Base-by-base conservation (phyloP, 2,329 filamentous ascomycete genomes). In the Penicillium sumatraense region DNA sequence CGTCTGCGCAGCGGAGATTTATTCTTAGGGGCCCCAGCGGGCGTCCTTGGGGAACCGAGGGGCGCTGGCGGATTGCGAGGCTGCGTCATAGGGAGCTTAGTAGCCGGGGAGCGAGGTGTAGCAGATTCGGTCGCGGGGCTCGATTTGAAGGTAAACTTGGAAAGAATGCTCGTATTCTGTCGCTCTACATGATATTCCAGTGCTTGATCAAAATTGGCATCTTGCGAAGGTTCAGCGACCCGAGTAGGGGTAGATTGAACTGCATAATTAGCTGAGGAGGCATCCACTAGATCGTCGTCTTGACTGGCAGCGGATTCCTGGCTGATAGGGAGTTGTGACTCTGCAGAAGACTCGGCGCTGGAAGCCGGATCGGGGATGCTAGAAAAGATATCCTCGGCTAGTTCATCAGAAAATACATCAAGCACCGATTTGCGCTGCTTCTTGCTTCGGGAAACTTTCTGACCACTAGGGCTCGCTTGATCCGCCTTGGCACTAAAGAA, bases 381-480 rank as follows among this genome's bases (percentile, higher is more conserved):
- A 3, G 77, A 68, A 72, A 82, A 79, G 7, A 78, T 78, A 26
- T 81, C 78, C 56, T 82, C 79, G 23, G 80, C 72, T 4, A 78
- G 73, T 58, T 83, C 80, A 61, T 84, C 82, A 1, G 81, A 83
- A 62, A 79, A 83, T 4, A 84, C 77, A 21, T 75, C 77, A 53
- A 83, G 69, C 8, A 72, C 71, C 13, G 76, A 73, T 51, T 76
- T 75, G 51, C 76, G 78, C 18, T 70, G 66, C 60, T 75, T 76
- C 57, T 76, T 79, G 16, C 55, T 75, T 38, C 69, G 68, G 33
- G 58, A 65, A 38, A 66, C 61, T 61, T 72, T 75, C 50, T 66
- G 67, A 13, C 70, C 69, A 36, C 71, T 76, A 21, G 78, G 75
- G 56, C 75, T 81, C 29, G 67, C 62, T 35, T 76, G 70, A 27